Evolutionary conservation across 2,329 filamentous ascomycete genomes (phyloP).

Genomic region (Alternaria solani): DNA sequence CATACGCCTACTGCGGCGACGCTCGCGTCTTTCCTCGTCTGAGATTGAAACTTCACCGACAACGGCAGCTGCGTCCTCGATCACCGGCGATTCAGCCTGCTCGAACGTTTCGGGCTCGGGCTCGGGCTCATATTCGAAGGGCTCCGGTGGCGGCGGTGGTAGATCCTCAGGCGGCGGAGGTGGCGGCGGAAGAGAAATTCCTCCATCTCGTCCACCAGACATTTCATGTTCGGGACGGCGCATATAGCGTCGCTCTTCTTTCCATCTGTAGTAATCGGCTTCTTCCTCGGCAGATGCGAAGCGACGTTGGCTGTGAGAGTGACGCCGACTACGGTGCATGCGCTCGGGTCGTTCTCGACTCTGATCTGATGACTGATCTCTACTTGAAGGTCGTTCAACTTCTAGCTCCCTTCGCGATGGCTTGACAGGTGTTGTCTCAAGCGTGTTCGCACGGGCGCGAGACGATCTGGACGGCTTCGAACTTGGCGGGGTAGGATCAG

Average conservation of each 20-base stretch:
- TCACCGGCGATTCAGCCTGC: conserved; percentile 19
- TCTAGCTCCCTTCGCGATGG: conserved; percentile 32
- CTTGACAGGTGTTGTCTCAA: conserved; percentile 24
- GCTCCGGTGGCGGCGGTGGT: conserved; percentile 29
- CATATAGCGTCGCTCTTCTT: conserved; percentile 40
- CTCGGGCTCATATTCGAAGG: conserved; percentile 29
- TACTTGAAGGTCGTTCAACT: conserved; percentile 34
- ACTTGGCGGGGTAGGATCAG: conserved; percentile 35
- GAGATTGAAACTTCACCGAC: conserved; percentile 39
- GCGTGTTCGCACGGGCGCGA: conserved; percentile 37
- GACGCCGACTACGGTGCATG: conserved; percentile 40
- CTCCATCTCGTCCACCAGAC: conserved; percentile 38
- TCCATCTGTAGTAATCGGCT: conserved; percentile 41
- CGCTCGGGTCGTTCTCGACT: conserved; percentile 45
- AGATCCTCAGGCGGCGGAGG: conserved; percentile 26
- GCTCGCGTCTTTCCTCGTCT: conserved; percentile 39
- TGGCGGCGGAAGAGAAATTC: conserved; percentile 26
- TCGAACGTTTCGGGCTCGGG: conserved; percentile 21
- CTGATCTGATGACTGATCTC: conserved; percentile 44
- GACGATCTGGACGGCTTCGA: conserved; percentile 35
- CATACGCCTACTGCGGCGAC: conserved; percentile 33
- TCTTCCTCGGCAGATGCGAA: conserved; percentile 45
- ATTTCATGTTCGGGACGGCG: conserved; percentile 39
- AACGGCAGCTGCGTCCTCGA: conserved; percentile 40
- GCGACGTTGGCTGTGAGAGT: conserved; percentile 36